Base-by-base conservation (phyloP, 371 early-diverging fungal genomes). In the Coemansia sp. region DNA sequence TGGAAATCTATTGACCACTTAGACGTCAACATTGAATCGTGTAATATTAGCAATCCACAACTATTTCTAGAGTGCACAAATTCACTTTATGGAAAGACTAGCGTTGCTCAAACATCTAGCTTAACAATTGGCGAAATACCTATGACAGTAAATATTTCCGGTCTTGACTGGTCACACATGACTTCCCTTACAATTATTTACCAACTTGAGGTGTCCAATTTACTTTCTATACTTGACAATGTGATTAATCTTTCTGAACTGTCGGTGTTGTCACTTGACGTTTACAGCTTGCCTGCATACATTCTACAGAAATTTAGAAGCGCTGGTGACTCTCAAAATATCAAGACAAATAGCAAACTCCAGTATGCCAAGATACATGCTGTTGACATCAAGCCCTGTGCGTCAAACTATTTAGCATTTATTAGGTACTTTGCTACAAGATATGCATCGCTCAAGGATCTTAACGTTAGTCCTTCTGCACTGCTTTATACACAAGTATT, bases 361-460 rank as follows among this genome's bases (percentile, higher is more conserved):
- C 51, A 13, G 1, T 13, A 9, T 15, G 62, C 62, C 12, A 36
- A 12, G 9, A 12, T 62, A 6, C 21, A 53, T 15, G 53, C 62
- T 7, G 41, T 39, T 15, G 26, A 62, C 23, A 41, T 48, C 13
- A 15, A 32, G 24, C 53, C 32, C 3, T 52, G 24, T 19, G 28
- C 40, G 7, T 28, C 51, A 39, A 39, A 21, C 8, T 62, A 62
- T 48, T 11, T 62, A 24, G 52, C 32, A 9, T 62, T 62, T 12
- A 21, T 62, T 4, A 17, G 62, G 4, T 36, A 51, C 7, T 62
- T 62, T 52, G 52, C 24, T 6, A 21, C 23, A 24, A 19, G 4
- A 8, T 48, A 62, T n/a, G 13, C 2, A 12, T 49, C 51, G 6
- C 52, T 62, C 21, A n/a, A 19, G n/a, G 13, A 49, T 19, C 62